Conservation (phyloP, 75 land plant genomes). For the Pinus albicaulis region DNA sequence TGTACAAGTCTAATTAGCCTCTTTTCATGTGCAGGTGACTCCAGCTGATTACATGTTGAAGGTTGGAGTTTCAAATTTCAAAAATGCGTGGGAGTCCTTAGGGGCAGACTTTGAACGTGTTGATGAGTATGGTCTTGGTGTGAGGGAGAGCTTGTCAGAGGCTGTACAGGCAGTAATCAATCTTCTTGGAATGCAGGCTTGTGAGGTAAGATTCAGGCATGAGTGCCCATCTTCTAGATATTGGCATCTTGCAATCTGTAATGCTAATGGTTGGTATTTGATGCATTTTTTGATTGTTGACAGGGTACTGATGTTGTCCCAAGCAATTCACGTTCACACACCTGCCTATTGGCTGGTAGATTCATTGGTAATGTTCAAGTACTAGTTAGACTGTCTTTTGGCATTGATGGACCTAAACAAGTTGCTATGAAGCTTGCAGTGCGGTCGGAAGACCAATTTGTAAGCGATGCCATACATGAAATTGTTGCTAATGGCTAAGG, state of each 20-base stretch:
- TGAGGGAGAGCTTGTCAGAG: constrained; percentile 78
- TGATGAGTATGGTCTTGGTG: constrained; percentile 96
- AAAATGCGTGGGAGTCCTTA: constrained; percentile 90
- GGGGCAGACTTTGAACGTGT: constrained; percentile 67
- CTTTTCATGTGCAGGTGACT: constrained; percentile 23
- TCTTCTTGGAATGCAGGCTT: constrained; percentile 95
- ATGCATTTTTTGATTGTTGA: constrained; percentile 2
- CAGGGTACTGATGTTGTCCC: constrained; percentile 94
- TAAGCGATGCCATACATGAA: constrained; percentile 88
- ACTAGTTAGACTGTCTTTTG: constrained; percentile 82
- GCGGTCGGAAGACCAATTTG: constrained; percentile 71
- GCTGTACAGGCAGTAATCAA: constrained; percentile 81
- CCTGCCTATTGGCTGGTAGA: constrained; percentile 79
- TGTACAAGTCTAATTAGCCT: neutral
- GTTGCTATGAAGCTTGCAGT: constrained; percentile 97
- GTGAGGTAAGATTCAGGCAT: constrained; percentile 81
- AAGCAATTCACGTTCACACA: constrained; percentile 88
- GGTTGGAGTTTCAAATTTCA: constrained; percentile 81
- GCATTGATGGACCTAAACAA: constrained; percentile 70
- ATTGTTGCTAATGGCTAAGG: constrained; percentile 76
- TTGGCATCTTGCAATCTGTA: neutral
- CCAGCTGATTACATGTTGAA: constrained; percentile 91
- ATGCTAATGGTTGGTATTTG: neutral
- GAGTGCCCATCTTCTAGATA: neutral
- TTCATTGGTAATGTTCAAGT: constrained; percentile 87